Evolutionary conservation across 257 asterid species (phyloP), one percentile per base, ranked within the genome.

Genomic region (Jaltomata sinuosa): DNA sequence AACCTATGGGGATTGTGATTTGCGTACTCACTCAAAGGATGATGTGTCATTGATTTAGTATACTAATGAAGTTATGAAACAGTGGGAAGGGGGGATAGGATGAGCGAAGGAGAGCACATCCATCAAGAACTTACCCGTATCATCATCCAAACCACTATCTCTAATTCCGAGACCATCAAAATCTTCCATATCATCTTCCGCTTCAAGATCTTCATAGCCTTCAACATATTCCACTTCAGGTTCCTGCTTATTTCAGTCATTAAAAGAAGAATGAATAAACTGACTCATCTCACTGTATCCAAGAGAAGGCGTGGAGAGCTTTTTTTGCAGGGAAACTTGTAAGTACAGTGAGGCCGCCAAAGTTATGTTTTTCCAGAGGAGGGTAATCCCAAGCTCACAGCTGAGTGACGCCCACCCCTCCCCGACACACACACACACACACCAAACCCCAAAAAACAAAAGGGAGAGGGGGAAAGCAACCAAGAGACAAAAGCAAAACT

Each of bases 141-240:
- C 90, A 71, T 84, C 90, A 79, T 89, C 90, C 64, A 65, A 27
- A 18, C 83, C 82, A 81, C 64, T 84, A 22, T 86, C 92, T 55
- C 36, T 61, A 53, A 89, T 49, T 47, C 89, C 86, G 61, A 91
- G 50, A 87, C 87, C 91, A 49, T 87, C 94, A 84, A 94, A 86
- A 88, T 95, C 99, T 87, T 97, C 99, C 62, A 95, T 95, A 83
- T 95, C 99, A 1, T 93, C 98, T 86, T 93, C 98, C 87, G 93
- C 98, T 87, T 94, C 98, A 42, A 97, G 98, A 27, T 91, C 97
- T 86, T 94, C 99, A 81, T 91, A 91, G 40, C 97, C 98, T 90
- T 97, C 98, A 57, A 97, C 97, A 84, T 91, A 95, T 87, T 95
- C 98, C 57, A 89, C 89, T 86, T 87, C 93, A 25, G 64, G 80